Percentiles rank a stretch among this genome's conserved stretches.
Evolutionary conservation across 2,329 filamentous ascomycete genomes (phyloP).

Genomic region (Colletotrichum sublineola): DNA sequence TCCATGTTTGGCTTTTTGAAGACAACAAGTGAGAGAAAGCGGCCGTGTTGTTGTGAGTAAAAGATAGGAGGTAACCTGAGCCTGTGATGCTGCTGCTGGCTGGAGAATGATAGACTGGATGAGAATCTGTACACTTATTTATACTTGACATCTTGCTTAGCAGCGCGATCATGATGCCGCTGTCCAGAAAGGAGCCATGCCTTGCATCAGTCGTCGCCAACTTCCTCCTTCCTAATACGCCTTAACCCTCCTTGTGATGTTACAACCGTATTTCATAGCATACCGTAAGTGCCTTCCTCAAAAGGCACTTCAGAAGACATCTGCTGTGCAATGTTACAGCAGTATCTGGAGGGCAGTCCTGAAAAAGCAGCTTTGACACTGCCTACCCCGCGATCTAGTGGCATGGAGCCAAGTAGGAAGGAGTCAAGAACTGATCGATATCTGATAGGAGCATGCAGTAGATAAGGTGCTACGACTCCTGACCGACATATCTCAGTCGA

Average conservation of each 20-base stretch:
- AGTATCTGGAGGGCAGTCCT: conserved; percentile 9
- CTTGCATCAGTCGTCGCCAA: neutral
- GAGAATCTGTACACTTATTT: conserved; percentile 21
- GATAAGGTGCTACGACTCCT: conserved; percentile 11
- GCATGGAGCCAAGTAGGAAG: conserved; percentile 30
- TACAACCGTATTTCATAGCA: conserved; percentile 3
- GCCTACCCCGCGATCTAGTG: neutral
- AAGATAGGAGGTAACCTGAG: conserved; percentile 26
- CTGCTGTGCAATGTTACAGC: conserved; percentile 14
- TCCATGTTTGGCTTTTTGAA: conserved; percentile 51
- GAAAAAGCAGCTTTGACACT: neutral
- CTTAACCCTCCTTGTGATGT: conserved; percentile 20
- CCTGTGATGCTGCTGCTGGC: conserved; percentile 11
- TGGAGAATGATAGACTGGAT: neutral
- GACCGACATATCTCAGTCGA: conserved; percentile 1
- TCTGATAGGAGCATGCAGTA: neutral
- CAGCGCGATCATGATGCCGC: neutral
- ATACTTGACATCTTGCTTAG: conserved; percentile 24
- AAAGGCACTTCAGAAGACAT: conserved; percentile 24
- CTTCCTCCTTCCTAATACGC: conserved; percentile 37
- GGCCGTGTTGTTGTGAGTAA: neutral
- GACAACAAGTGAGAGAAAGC: conserved; percentile 29
- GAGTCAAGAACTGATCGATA: conserved; percentile 1
- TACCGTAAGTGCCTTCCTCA: conserved; percentile 28
- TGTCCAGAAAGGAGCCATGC: neutral